Evolutionary conservation across 495 filamentous ascomycete species (phyloP).

Genomic region (Lasiosphaeria hispida): DNA sequence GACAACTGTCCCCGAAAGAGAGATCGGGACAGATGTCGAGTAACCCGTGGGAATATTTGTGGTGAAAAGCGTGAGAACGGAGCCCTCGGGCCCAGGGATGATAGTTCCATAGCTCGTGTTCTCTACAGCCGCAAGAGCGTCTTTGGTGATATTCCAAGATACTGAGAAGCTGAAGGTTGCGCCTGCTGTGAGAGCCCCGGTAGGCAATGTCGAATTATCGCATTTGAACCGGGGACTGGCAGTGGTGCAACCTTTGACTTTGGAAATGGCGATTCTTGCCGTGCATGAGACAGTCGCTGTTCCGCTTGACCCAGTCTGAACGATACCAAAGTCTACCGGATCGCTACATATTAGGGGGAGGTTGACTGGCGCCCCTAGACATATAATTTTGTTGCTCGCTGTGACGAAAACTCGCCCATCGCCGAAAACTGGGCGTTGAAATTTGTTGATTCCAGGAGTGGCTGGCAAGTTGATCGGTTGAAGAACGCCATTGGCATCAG

Average conservation of each 20-base stretch:
- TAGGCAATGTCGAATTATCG: slow-evolving; percentile 29
- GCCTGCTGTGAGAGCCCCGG: slow-evolving; percentile 32
- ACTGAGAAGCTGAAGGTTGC: slow-evolving; percentile 40
- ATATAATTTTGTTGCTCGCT: slow-evolving; percentile 35
- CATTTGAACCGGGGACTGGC: slow-evolving; percentile 36
- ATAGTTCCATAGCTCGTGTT: slow-evolving; percentile 32
- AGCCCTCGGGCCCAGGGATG: slow-evolving; percentile 39
- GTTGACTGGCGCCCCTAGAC: slow-evolving; percentile 43
- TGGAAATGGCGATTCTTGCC: slow-evolving; percentile 31
- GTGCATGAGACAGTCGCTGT: slow-evolving; percentile 31
- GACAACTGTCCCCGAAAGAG: slow-evolving; percentile 34
- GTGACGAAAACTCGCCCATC: slow-evolving; percentile 44
- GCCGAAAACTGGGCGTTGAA: slow-evolving; percentile 48
- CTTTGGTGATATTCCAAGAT: slow-evolving; percentile 38
- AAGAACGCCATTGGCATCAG: slow-evolving; percentile 37
- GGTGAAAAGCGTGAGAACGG: slow-evolving; percentile 40
- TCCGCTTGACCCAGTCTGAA: slow-evolving; percentile 30
- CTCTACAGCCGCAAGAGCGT: slow-evolving; percentile 31
- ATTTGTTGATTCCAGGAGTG: slow-evolving; percentile 43
- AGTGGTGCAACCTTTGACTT: slow-evolving; percentile 35
- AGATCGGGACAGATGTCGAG: slow-evolving; percentile 32
- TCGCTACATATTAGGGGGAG: slow-evolving; percentile 38
- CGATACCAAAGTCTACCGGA: slow-evolving; percentile 44
- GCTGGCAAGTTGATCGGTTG: slow-evolving; percentile 37
- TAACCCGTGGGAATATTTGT: slow-evolving; percentile 38